Conservation (phyloP, 805 yeast species). For the Metschnikowia amazonensis region DNA sequence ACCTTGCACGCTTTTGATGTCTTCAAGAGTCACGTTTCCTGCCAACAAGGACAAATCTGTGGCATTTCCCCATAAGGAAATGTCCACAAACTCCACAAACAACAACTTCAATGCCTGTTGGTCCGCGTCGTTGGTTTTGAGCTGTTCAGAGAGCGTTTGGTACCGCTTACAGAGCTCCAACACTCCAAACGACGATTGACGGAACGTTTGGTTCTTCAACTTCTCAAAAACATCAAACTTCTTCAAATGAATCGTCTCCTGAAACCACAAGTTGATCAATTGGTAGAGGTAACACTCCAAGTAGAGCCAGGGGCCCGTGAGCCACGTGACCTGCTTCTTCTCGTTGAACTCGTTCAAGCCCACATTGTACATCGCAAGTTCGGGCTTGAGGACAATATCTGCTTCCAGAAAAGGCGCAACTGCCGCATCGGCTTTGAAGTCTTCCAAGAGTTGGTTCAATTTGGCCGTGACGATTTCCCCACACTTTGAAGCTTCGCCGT, state of each 20-base stretch:
- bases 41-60: constrained; percentile 89
- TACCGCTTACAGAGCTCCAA: constrained; percentile 69
- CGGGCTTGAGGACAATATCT: constrained; percentile 42
- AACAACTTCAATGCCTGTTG: constrained; percentile 48
- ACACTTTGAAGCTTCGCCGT: constrained; percentile 34
- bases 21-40: constrained; percentile 77
- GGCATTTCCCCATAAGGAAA: constrained; percentile 97
- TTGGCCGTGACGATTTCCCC: constrained; percentile 44
- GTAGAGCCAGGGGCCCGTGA: constrained; percentile 84
- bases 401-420: constrained; percentile 27
- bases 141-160: constrained; percentile 35
- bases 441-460: constrained; percentile 42
- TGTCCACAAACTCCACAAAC: constrained; percentile 79
- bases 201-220: constrained; percentile 71
- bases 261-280: constrained; percentile 49
- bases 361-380: constrained; percentile 57
- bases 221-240: constrained; percentile 68
- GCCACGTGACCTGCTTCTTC: constrained; percentile 54
- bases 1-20: constrained; percentile 88
- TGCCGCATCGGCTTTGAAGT: constrained; percentile 36
- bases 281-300: constrained; percentile 85
- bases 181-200: constrained; percentile 72
- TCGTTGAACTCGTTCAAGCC: constrained; percentile 36
- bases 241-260: constrained; percentile 16
- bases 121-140: constrained; percentile 22